Conservation (phyloP, 2,329 filamentous ascomycete species). For the Ophiostoma tasmaniense region DNA sequence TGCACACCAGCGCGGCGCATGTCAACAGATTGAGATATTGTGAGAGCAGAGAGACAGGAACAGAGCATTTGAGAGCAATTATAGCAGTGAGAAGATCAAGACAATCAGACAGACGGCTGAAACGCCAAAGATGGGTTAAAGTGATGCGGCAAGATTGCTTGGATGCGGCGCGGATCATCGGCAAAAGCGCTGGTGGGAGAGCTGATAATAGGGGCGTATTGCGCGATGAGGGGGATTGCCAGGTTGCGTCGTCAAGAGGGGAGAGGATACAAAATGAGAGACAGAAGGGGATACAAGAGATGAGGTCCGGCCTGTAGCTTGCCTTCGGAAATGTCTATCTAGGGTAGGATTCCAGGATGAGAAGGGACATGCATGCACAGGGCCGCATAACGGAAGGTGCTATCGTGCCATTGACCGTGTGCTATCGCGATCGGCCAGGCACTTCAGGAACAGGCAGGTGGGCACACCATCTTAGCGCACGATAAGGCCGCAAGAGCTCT, state of each 20-base stretch:
- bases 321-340: not conserved
- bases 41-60: not conserved
- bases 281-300: not conserved
- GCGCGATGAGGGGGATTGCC: not conserved
- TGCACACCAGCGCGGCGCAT: not conserved
- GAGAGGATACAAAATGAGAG: not conserved
- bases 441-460: constrained; percentile 3
- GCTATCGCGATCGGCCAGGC: constrained; percentile 1
- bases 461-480: not conserved
- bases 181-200: not conserved
- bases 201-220: not conserved
- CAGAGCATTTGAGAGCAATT: not conserved
- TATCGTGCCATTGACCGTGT: not conserved
- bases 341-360: not conserved
- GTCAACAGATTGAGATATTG: not conserved
- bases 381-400: not conserved
- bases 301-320: too few relatives aligned
- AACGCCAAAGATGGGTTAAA: not conserved
- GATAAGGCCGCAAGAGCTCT: not conserved
- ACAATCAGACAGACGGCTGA: not conserved
- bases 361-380: not conserved
- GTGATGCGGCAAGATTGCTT: not conserved
- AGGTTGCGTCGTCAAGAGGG: not conserved
- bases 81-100: not conserved
- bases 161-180: not conserved